phyloP scores from a whole-genome alignment of 805 yeast species.

The Wickerhamomyces bisporus region DNA sequence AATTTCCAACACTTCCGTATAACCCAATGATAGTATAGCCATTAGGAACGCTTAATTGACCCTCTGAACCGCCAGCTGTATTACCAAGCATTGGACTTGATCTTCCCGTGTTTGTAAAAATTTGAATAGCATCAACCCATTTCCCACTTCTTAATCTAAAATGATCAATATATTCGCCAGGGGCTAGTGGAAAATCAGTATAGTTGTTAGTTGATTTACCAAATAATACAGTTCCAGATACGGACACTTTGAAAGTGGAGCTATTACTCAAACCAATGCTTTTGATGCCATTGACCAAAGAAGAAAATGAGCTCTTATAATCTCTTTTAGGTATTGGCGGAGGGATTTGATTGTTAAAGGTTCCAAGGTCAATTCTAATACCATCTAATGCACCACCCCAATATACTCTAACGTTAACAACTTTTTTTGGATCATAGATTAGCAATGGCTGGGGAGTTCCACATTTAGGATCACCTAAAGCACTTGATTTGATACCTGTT shows the following conservation, averaged over 20 bases:
- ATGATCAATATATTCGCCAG: slow-evolving; percentile 56
- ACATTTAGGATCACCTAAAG: slow-evolving; percentile 26
- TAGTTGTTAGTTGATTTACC: slow-evolving; percentile 52
- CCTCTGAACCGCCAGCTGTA: slow-evolving; percentile 57
- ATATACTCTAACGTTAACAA: slow-evolving; percentile 56
- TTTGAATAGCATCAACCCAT: slow-evolving; percentile 87
- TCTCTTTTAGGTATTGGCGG: slow-evolving; percentile 47
- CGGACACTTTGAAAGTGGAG: neutral
- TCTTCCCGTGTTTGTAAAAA: slow-evolving; percentile 56
- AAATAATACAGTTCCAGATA: slow-evolving; percentile 25
- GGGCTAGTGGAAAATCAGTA: slow-evolving; percentile 49
- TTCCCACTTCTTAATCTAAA: slow-evolving; percentile 68
- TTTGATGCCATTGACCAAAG: slow-evolving; percentile 20
- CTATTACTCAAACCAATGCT: slow-evolving; percentile 7
- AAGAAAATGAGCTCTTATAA: slow-evolving; percentile 29
- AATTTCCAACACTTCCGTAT: slow-evolving; percentile 59
- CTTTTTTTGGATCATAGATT: slow-evolving; percentile 32
- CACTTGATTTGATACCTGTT: slow-evolving; percentile 34
- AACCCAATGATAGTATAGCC: slow-evolving; percentile 63
- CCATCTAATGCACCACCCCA: slow-evolving; percentile 85
- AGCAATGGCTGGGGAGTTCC: slow-evolving; percentile 23
- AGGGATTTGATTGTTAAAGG: slow-evolving; percentile 14
- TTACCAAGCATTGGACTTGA: slow-evolving; percentile 62
- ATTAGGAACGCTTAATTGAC: slow-evolving; percentile 57
- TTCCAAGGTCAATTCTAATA: slow-evolving; percentile 40